phyloP scores from a whole-genome alignment of 495 filamentous ascomycete species.

The Hypoxylon rickii region DNA sequence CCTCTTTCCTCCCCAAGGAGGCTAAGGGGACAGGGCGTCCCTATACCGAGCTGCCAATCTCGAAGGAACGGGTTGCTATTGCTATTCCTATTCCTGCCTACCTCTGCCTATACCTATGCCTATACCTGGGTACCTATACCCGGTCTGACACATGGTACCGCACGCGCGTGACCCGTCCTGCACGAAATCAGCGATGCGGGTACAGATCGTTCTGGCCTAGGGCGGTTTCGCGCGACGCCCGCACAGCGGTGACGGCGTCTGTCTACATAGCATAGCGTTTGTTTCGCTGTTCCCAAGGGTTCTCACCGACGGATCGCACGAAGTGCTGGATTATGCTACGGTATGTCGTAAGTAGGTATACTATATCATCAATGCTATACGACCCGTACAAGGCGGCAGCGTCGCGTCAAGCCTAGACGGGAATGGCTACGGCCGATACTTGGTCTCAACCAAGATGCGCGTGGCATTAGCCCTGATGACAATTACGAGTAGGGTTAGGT shows the following conservation, averaged over 20 bases:
- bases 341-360: too few species aligned
- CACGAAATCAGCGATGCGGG: conserved; percentile 15
- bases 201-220: neutral
- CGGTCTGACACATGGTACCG: conserved; percentile 3
- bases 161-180: conserved; percentile 17
- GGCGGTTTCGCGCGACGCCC: neutral
- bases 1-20: too few species aligned
- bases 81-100: too few species aligned
- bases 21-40: too few species aligned
- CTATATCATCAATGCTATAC: too few species aligned
- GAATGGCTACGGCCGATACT: conserved; percentile 12
- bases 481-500: too few species aligned
- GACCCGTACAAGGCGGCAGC: neutral
- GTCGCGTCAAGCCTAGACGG: conserved; percentile 14
- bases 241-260: conserved; percentile 12
- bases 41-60: neutral
- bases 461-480: too few species aligned
- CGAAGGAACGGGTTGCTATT: conserved; percentile 17
- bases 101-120: too few species aligned
- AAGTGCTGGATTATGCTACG: too few species aligned
- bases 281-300: neutral
- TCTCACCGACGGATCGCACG: conserved; percentile 4
- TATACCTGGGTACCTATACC: too few species aligned
- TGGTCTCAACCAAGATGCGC: too few species aligned
- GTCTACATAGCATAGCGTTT: too few species aligned